phyloP scores from a whole-genome alignment of 2,329 filamentous ascomycete genomes.

The Colletotrichum higginsianum region DNA sequence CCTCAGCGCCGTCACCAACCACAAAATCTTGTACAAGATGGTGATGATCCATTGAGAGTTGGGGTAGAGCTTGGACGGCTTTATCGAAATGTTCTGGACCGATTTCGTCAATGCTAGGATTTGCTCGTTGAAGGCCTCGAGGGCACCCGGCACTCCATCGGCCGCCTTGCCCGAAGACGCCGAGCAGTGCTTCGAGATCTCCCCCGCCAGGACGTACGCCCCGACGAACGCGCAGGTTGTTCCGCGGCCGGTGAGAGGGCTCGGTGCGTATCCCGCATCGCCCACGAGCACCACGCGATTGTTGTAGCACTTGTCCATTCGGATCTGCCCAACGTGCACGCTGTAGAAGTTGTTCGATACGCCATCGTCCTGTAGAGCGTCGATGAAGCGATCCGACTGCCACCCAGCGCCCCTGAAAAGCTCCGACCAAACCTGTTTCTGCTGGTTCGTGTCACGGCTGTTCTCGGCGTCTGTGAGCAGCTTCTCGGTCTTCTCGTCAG shows the following conservation, averaged over 20 bases:
- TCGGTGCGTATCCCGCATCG: conserved; percentile 68
- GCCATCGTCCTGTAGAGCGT: conserved; percentile 45
- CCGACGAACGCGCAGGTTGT: conserved; percentile 64
- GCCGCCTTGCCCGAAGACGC: not conserved
- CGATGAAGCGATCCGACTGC: conserved; percentile 60
- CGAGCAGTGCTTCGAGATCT: conserved; percentile 54
- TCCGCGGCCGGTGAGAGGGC: conserved; percentile 64
- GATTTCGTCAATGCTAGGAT: conserved; percentile 61
- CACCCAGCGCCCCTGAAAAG: conserved; percentile 54
- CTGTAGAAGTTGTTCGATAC: conserved; percentile 64
- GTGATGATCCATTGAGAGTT: conserved; percentile 26
- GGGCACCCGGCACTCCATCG: conserved; percentile 50
- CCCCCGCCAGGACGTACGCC: conserved; percentile 71
- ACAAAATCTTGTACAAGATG: conserved; percentile 21
- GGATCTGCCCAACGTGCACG: conserved; percentile 61
- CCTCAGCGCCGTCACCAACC: conserved; percentile 19
- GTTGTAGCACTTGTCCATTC: conserved; percentile 58
- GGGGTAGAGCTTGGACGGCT: conserved; percentile 34
- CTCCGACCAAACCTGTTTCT: conserved; percentile 52
- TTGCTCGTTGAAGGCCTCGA: conserved; percentile 59
- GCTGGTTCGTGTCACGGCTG: conserved; percentile 39
- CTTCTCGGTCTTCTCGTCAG: conserved; percentile 22
- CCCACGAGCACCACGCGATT: conserved; percentile 67
- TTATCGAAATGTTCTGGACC: conserved; percentile 51
- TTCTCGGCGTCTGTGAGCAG: conserved; percentile 13